phyloP scores from a whole-genome alignment of 176 grass and related monocot species.

The Oryza rufipogon region DNA sequence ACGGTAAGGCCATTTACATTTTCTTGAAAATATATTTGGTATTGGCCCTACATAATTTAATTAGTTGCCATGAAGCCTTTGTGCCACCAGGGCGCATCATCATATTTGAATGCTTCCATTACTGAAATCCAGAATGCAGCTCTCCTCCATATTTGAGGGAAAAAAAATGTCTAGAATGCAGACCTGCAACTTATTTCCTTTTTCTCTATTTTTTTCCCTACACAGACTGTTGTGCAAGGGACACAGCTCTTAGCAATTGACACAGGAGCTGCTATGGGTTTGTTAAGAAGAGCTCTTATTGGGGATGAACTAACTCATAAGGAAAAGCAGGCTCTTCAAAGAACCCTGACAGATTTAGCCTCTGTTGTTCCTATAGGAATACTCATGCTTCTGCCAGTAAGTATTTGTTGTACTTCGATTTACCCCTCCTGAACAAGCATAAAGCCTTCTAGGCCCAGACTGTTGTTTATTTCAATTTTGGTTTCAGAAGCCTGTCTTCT shows the following conservation, averaged over 20 bases:
- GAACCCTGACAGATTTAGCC: slow-evolving; percentile 96
- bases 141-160: too few species aligned
- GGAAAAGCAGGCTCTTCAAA: slow-evolving; percentile 96
- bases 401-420: slow-evolving; percentile 44
- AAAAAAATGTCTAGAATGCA: background rate
- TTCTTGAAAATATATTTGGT: background rate
- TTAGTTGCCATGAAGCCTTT: slow-evolving; percentile 3
- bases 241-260: slow-evolving; percentile 96
- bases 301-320: slow-evolving; percentile 97
- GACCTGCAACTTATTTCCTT: slow-evolving; percentile 23
- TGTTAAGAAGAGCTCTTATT: slow-evolving; percentile 86
- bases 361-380: slow-evolving; percentile 99
- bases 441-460: slow-evolving; percentile 11
- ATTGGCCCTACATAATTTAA: background rate
- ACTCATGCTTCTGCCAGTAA: slow-evolving; percentile 99
- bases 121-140: background rate
- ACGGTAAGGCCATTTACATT: slow-evolving; percentile 61
- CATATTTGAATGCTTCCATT: slow-evolving; percentile 22
- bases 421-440: slow-evolving; percentile 2
- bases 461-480: slow-evolving; percentile 41
- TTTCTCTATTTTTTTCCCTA: slow-evolving; percentile 22
- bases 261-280: slow-evolving; percentile 74
- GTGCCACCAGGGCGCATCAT: background rate
- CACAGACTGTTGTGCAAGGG: slow-evolving; percentile 90
- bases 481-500: slow-evolving; percentile 14